Percentiles rank a stretch among this genome's conserved stretches.
These are phyloP conservation scores for Syzygium grande DNA, from an alignment of 345 rosid species.

Conservation along the genomic window DNA sequence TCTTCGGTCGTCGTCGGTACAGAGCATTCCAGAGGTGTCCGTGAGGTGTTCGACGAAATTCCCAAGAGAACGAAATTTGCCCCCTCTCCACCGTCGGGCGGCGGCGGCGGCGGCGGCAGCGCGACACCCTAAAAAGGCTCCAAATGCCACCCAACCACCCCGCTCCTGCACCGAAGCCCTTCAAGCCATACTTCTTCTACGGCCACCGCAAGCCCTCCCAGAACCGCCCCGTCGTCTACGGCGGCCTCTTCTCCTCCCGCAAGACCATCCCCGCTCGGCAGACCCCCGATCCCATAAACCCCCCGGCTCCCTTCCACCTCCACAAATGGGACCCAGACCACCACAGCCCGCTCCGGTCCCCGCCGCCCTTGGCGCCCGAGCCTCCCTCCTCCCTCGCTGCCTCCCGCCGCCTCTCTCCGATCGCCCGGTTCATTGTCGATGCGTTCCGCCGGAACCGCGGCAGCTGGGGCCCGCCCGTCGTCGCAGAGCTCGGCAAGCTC, in stretches of 20 bases:
- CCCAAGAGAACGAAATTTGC: too few species aligned
- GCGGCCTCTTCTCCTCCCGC: conserved; percentile 81
- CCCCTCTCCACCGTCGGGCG: not conserved
- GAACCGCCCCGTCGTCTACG: conserved; percentile 67
- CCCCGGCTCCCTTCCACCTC: conserved; percentile 33
- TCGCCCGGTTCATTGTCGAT: conserved; percentile 74
- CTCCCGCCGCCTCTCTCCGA: conserved; percentile 60
- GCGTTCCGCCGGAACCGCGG: conserved; percentile 50
- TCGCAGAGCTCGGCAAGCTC: conserved; percentile 67
- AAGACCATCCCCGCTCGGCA: conserved; percentile 10
- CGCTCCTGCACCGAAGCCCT: conserved; percentile 1
- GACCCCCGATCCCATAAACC: not conserved
- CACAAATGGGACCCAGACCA: conserved; percentile 68
- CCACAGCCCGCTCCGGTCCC: conserved; percentile 2
- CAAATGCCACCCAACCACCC: conserved; percentile 21
- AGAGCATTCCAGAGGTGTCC: too few species aligned
- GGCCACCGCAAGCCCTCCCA: conserved; percentile 86
- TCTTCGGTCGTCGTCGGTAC: too few species aligned
- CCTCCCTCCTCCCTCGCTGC: conserved; percentile 17
- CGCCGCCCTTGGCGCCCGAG: conserved; percentile 15
- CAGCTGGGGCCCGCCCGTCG: conserved; percentile 62
- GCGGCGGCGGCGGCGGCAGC: too few species aligned
- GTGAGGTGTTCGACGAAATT: too few species aligned
- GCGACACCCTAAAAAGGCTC: not conserved
- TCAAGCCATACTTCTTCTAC: conserved; percentile 66